Evolutionary conservation across 305 asterid genomes (phyloP).

Genomic region (Plantago coronopus): DNA sequence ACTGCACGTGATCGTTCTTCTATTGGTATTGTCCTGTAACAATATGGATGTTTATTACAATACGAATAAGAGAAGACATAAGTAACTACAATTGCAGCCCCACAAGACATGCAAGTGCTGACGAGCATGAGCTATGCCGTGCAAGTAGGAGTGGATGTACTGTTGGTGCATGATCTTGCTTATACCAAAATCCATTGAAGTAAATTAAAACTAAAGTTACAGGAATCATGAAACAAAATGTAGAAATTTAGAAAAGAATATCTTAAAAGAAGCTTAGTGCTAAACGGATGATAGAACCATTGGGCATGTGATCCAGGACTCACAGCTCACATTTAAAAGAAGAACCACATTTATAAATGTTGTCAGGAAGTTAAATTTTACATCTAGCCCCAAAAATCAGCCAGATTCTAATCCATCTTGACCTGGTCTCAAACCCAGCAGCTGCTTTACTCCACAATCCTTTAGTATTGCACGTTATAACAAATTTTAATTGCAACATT

Average conservation of each 20-base stretch:
- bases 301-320: background rate
- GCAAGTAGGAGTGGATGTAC: background rate
- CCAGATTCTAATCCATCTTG: background rate
- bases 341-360: background rate
- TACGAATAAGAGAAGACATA: conserved; percentile 10
- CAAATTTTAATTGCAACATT: no score
- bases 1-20: conserved; percentile 98
- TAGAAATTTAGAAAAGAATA: background rate
- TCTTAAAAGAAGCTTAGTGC: background rate
- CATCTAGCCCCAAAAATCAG: background rate
- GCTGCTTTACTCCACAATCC: background rate
- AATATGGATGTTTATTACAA: conserved; percentile 16
- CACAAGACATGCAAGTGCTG: background rate
- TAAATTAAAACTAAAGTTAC: background rate
- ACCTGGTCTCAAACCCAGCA: background rate
- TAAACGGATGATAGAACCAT: background rate
- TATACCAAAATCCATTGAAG: no score
- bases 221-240: background rate
- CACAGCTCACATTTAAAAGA: background rate
- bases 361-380: background rate
- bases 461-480: background rate
- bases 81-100: background rate
- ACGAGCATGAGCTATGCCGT: background rate
- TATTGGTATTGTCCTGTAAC: conserved; percentile 77
- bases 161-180: background rate